These are phyloP conservation scores for Apophysomyces elegans DNA, from an alignment of 371 early-diverging fungal genomes.

Conservation along the genomic window DNA sequence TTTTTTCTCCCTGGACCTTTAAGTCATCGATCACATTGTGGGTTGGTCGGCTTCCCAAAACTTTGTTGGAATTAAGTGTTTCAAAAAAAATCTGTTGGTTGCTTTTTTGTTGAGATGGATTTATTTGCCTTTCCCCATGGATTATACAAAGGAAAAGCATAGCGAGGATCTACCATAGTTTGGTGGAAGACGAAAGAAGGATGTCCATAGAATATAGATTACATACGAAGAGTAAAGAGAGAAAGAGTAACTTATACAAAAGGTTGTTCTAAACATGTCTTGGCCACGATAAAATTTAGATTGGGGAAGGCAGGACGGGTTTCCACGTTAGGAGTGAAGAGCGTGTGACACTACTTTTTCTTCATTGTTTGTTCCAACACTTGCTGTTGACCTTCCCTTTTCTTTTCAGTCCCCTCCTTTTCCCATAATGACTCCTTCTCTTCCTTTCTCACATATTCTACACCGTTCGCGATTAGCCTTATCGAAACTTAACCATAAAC, in stretches of 20 bases:
- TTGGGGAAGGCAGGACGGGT: constrained; percentile 3
- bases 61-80: too few relatives aligned
- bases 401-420: constrained; percentile 18
- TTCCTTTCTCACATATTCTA: constrained; percentile 25
- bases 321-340: constrained; percentile 11
- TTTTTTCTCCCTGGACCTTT: too few relatives aligned
- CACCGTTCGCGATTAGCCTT: constrained; percentile 30
- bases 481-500: constrained; percentile 18
- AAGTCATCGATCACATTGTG: too few relatives aligned
- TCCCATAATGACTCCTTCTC: constrained; percentile 23
- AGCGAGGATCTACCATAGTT: too few relatives aligned
- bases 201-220: not conserved
- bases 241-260: not conserved
- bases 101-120: too few relatives aligned
- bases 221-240: not conserved
- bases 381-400: constrained; percentile 9
- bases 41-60: too few relatives aligned
- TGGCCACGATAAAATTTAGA: not conserved
- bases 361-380: constrained; percentile 6
- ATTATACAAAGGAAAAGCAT: too few relatives aligned
- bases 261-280: constrained; percentile 6
- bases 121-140: too few relatives aligned
- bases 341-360: constrained; percentile 14
- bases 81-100: too few relatives aligned
- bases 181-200: not conserved